phyloP scores from a whole-genome alignment of 169 alveolate genomes.

The Toxoplasma gondii region DNA sequence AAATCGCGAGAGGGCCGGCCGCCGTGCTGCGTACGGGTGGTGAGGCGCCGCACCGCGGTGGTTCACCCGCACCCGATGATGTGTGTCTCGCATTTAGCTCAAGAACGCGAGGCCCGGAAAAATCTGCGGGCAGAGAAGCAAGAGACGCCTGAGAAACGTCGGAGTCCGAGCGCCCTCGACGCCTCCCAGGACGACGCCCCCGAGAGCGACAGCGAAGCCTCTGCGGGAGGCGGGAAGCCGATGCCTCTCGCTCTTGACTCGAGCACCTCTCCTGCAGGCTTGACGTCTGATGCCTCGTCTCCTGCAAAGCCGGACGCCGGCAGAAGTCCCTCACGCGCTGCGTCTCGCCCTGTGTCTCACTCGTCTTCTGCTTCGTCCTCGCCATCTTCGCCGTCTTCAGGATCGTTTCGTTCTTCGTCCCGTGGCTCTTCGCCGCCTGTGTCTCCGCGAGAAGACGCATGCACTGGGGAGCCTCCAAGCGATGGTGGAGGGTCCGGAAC shows the following conservation, averaged over 20 bases:
- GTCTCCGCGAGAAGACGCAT: not conserved
- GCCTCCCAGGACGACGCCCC: not conserved
- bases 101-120: not conserved
- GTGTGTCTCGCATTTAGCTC: not conserved
- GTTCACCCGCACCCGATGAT: conserved; percentile 16
- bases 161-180: too few species aligned
- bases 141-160: too few species aligned
- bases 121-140: too few species aligned
- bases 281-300: too few species aligned
- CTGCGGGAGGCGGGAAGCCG: not conserved
- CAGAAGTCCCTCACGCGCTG: not conserved
- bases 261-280: too few species aligned
- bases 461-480: not conserved
- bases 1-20: not conserved
- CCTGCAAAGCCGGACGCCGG: not conserved
- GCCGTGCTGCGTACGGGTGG: not conserved
- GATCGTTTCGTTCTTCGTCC: not conserved
- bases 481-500: not conserved
- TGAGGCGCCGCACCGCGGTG: not conserved
- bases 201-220: not conserved
- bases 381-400: not conserved
- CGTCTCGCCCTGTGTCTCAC: not conserved
- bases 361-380: not conserved
- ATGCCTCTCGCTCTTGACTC: too few species aligned
- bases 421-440: not conserved